Conservation (phyloP, 2,329 filamentous ascomycete species). For the Westerdykella aurantiaca region DNA sequence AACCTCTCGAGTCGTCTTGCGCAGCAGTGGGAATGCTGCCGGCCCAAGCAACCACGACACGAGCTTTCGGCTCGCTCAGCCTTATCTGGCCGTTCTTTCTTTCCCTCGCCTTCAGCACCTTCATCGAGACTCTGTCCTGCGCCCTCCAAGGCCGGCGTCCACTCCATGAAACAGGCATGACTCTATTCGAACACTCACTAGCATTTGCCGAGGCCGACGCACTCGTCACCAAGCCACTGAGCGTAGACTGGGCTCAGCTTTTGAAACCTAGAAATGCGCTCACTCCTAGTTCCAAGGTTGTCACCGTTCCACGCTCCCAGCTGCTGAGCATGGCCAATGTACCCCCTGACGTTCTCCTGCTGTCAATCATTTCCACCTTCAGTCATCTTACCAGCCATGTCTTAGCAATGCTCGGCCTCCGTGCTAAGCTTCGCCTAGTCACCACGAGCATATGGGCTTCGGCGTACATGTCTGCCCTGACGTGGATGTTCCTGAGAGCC, state of each 20-base stretch:
- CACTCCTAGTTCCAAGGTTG: slow-evolving; percentile 43
- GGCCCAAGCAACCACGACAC: slow-evolving; percentile 45
- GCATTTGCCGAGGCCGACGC: slow-evolving; percentile 95
- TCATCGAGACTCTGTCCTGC: slow-evolving; percentile 81
- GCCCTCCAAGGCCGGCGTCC: slow-evolving; percentile 77
- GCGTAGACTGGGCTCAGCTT: slow-evolving; percentile 58
- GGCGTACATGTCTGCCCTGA: slow-evolving; percentile 80
- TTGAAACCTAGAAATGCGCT: slow-evolving; percentile 33
- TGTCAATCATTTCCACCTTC: slow-evolving; percentile 81
- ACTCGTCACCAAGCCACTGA: slow-evolving; percentile 73
- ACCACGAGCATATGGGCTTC: slow-evolving; percentile 87
- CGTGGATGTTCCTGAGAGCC: slow-evolving; percentile 61
- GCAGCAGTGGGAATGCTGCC: slow-evolving; percentile 64
- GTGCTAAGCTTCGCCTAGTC: slow-evolving; percentile 71
- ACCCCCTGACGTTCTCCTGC: slow-evolving; percentile 78
- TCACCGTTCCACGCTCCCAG: slow-evolving; percentile 47
- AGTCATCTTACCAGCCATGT: slow-evolving; percentile 82
- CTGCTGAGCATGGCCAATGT: slow-evolving; percentile 79
- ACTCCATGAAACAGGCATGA: slow-evolving; percentile 88
- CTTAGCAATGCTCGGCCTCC: slow-evolving; percentile 72
- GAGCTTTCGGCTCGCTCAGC: slow-evolving; percentile 71
- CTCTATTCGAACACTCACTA: slow-evolving; percentile 89
- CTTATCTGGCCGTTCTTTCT: slow-evolving; percentile 70
- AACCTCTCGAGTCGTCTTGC: slow-evolving; percentile 70
- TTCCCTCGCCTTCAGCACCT: slow-evolving; percentile 67